These are phyloP conservation scores for Alternaria triticimaculans DNA, from an alignment of 2,329 filamentous ascomycete genomes.

Conservation along the genomic window DNA sequence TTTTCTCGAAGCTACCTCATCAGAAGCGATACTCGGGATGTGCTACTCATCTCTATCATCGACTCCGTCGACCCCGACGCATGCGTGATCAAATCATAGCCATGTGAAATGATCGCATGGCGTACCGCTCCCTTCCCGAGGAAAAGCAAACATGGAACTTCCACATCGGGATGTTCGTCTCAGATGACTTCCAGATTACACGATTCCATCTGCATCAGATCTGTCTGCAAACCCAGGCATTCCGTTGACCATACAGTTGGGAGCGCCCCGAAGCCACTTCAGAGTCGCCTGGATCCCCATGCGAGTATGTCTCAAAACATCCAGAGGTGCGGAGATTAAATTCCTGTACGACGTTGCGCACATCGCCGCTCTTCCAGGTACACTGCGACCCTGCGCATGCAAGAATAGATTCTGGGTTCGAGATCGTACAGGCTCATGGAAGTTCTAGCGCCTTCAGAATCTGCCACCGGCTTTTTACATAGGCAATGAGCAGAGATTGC, in stretches of 20 bases:
- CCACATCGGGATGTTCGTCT: conserved; percentile 11
- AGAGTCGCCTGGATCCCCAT: conserved; percentile 16
- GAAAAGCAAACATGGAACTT: not conserved
- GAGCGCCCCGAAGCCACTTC: conserved; percentile 15
- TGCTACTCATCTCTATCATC: not conserved
- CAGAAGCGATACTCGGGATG: not conserved
- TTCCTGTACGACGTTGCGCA: conserved; percentile 24
- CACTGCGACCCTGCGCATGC: not conserved
- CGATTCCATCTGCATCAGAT: conserved; percentile 14
- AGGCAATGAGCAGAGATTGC: not conserved
- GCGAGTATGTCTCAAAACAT: conserved; percentile 26
- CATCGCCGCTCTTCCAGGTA: conserved; percentile 20
- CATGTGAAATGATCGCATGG: not conserved
- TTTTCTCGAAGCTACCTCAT: not conserved
- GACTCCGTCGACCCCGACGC: not conserved
- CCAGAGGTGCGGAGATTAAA: conserved; percentile 15
- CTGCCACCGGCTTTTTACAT: not conserved
- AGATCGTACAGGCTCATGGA: not conserved
- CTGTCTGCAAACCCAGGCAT: conserved; percentile 21
- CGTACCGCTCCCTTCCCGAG: not conserved
- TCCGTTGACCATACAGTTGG: conserved; percentile 18
- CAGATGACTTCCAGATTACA: conserved; percentile 17
- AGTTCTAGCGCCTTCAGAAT: not conserved
- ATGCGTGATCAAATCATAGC: not conserved
- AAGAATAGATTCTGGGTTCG: not conserved